These are phyloP conservation scores for Yarrowia sp. DNA, from an alignment of 805 yeast species.

Conservation along the genomic window DNA sequence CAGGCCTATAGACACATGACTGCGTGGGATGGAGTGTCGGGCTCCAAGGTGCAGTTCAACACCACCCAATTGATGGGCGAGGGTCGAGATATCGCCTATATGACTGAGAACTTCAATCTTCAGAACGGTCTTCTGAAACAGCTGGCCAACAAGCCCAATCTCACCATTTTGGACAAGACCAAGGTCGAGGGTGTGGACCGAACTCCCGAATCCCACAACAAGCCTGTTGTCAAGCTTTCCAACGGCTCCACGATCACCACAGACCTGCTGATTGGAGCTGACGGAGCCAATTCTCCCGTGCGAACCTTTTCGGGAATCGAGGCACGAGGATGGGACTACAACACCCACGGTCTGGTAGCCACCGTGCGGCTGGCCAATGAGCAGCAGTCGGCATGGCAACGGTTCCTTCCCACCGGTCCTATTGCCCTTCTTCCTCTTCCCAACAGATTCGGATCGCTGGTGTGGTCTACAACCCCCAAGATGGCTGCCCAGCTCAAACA, in stretches of 20 bases:
- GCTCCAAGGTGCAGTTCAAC: slow-evolving; percentile 64
- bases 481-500: slow-evolving; percentile 59
- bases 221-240: slow-evolving; percentile 74
- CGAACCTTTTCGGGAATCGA: slow-evolving; percentile 75
- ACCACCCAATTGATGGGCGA: slow-evolving; percentile 40
- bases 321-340: slow-evolving; percentile 89
- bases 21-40: slow-evolving; percentile 82
- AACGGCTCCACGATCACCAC: slow-evolving; percentile 64
- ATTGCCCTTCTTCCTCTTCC: slow-evolving; percentile 88
- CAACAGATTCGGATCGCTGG: slow-evolving; percentile 80
- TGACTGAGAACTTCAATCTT: slow-evolving; percentile 84
- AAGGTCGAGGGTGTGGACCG: slow-evolving; percentile 51
- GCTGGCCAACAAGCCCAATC: slow-evolving; percentile 44
- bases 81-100: slow-evolving; percentile 55
- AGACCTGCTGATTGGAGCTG: slow-evolving; percentile 87
- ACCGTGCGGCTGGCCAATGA: slow-evolving; percentile 72
- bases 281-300: slow-evolving; percentile 93
- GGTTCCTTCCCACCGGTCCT: slow-evolving; percentile 90
- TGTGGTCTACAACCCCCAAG: slow-evolving; percentile 86
- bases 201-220: slow-evolving; percentile 36
- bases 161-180: slow-evolving; percentile 34
- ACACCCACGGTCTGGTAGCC: slow-evolving; percentile 89
- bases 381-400: slow-evolving; percentile 84
- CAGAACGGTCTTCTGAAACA: slow-evolving; percentile 67
- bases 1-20: slow-evolving; percentile 76